Percentiles rank a stretch among this genome's conserved stretches.
Conservation (phyloP, 306 rosid species). For the Pueraria montana region DNA sequence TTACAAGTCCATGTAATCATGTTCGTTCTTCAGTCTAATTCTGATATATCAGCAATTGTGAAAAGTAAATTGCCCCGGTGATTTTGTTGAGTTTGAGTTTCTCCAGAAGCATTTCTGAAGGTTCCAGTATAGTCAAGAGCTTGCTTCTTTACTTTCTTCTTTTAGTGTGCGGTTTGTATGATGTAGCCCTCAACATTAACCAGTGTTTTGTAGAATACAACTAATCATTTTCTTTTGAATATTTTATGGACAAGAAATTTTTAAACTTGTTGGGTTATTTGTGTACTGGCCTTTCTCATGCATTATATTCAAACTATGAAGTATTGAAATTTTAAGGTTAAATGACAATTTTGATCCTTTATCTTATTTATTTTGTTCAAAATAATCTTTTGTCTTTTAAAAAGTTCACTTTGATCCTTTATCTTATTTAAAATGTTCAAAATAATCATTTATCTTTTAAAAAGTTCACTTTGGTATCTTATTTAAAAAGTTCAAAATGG, state of each 20-base stretch:
- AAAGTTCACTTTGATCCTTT: too few species aligned
- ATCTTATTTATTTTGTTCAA: too few species aligned
- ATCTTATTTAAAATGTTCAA: too few species aligned
- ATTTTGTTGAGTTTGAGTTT: slow-evolving; percentile 38
- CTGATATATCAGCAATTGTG: slow-evolving; percentile 25
- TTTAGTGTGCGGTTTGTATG: slow-evolving; percentile 1
- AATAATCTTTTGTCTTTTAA: too few species aligned
- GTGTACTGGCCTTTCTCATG: not conserved
- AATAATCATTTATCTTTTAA: too few species aligned
- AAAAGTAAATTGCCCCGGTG: slow-evolving; percentile 44
- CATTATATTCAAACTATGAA: not conserved
- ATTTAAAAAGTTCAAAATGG: too few species aligned
- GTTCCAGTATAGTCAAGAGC: not conserved
- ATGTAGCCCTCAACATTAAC: slow-evolving; percentile 6
- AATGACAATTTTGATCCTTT: too few species aligned
- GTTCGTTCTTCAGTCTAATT: slow-evolving; percentile 29
- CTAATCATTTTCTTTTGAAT: not conserved
- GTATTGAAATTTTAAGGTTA: too few species aligned
- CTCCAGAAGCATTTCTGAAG: slow-evolving; percentile 23
- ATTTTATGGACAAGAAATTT: not conserved
- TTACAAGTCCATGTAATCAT: not conserved
- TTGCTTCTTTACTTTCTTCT: not conserved
- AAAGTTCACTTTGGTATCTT: too few species aligned
- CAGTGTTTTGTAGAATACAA: not conserved
- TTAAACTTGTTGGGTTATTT: not conserved